Base-by-base conservation (phyloP, 352 stramenopile genomes). In the Nothophytophthora sp. region DNA sequence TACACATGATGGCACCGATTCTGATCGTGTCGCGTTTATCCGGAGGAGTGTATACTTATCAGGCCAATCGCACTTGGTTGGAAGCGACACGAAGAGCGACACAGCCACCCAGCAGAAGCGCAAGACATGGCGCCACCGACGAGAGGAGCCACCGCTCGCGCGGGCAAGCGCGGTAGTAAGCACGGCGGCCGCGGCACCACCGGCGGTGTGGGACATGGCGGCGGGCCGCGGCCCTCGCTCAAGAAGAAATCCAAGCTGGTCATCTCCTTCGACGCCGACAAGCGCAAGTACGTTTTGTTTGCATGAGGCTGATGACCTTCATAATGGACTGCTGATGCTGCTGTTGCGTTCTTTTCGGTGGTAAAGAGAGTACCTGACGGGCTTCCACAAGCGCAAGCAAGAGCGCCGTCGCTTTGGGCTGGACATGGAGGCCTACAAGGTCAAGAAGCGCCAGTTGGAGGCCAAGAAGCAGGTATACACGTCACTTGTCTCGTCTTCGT, bases 381-480 rank as follows among this genome's bases (percentile, higher is more conserved):
- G 85, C 8, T 95, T 95, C 61, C 76, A 83, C 67, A 93, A 93
- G 64, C 81, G 85, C 42, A 95, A 95, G 58, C 81, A 92, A 51
- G 85, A 95, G 54, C 78, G 85, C 20, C 79, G 85, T 42, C 82
- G 85, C 52, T 95, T 92, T 43, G 85, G 85, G 1, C 59, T 93
- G 49, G 82, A 95, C 47, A 95, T 95, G 85, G 81, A 95, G 67
- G 85, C 85, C 39, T 95, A 73, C 67, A 95, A 95, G 73, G 80
- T 90, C 43, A 89, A 95, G 63, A 95, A 95, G 50, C 65, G 63
- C 6, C 72, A 86, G 25, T 44, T 95, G 19, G 82, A 93, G 53
- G 76, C 73, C 48, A 82, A 84, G 60, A 95, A 93, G 66, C 78
- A 93, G 60, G 72, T 81, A 37, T 22, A 20, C 19, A 1, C 15